Base-by-base conservation (phyloP, 331 rosid species). In the Malus hybrid region DNA sequence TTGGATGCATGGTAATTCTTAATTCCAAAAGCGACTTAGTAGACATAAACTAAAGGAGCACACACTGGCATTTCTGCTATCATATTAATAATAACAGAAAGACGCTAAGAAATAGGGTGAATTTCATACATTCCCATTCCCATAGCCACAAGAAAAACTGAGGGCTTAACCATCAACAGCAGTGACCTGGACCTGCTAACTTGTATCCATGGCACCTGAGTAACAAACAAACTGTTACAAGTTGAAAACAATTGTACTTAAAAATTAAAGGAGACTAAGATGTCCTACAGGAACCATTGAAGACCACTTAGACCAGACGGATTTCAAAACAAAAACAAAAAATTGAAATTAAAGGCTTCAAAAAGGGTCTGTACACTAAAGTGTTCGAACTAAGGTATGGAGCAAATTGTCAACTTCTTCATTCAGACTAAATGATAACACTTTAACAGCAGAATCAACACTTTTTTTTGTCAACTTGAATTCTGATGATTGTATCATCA, bases 181-280 rank as follows among this genome's bases (percentile, higher is more conserved):
- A 89, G 83, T 63, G 97, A 76, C 87, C 95, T 88, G 19, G 98
- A 93, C 84, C 74, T 89, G 87, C 98, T 93, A 78, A 93, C 91
- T 86, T 93, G 98, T 72, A 80, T 90, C 97, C 96, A 93, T 62
- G 98, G 98, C 80, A 93, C 97, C 98, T 93, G 80, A 79, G 84
- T 30, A 78, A 73, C 50, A 73, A 74, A 75, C 32, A 66, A 52
- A 73, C n/a, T 62, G 36, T 80, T 44, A 46, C 70, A 80, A 70
- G 75, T 57, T 71, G 81, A 78, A 60, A 36, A 46, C 61, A 63
- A 14, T 20, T 33, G 39, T 62, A 39, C 64, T 33, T 52, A 1
- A 16, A 26, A 70, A 52, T 5, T 18, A 15, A 44, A 13, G 20
- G 11, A 46, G n/a, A 61, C n/a, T 1, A 61, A 26, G 34, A 24